A percentile compares a stretch with the other conserved stretches of the same genome.
Evolutionary conservation across 768 basidiomycete genomes (phyloP).

Genomic region (Amanita inopinata): DNA sequence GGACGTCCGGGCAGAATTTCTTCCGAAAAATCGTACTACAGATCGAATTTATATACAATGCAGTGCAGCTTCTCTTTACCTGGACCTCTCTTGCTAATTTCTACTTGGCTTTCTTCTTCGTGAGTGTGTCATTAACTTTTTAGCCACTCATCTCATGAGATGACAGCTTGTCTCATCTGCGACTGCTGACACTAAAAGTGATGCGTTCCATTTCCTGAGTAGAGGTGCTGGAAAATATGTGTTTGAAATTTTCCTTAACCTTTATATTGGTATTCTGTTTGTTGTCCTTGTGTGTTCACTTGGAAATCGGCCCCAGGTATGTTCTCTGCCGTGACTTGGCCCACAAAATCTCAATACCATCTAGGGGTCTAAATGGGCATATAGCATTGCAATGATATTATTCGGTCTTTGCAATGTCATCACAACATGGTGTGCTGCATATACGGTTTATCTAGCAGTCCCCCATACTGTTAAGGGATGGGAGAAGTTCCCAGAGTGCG

Average conservation of each 20-base stretch:
- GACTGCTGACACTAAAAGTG: slow-evolving; percentile 39
- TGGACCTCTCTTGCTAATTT: slow-evolving; percentile 94
- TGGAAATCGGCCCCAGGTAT: slow-evolving; percentile 75
- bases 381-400: slow-evolving; percentile 62
- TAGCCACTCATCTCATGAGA: not conserved
- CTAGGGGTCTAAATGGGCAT: slow-evolving; percentile 81
- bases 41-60: slow-evolving; percentile 88
- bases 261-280: slow-evolving; percentile 82
- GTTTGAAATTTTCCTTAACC: slow-evolving; percentile 70
- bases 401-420: slow-evolving; percentile 76
- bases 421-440: slow-evolving; percentile 85
- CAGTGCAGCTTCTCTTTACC: slow-evolving; percentile 80
- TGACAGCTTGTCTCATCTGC: slow-evolving; percentile 75
- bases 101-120: slow-evolving; percentile 91
- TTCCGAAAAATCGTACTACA: slow-evolving; percentile 73
- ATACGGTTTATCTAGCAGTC: slow-evolving; percentile 78
- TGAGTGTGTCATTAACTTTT: slow-evolving; percentile 29
- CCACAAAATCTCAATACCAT: slow-evolving; percentile 7
- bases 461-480: slow-evolving; percentile 68
- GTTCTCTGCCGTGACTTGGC: slow-evolving; percentile 7
- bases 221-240: slow-evolving; percentile 58
- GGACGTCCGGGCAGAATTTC: slow-evolving; percentile 85
- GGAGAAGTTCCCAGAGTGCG: slow-evolving; percentile 64
- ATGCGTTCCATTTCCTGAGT: slow-evolving; percentile 80
- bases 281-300: slow-evolving; percentile 79